Evolutionary conservation across 73 alveolate species (phyloP).

Genomic region (Paraurostyla sp.): DNA sequence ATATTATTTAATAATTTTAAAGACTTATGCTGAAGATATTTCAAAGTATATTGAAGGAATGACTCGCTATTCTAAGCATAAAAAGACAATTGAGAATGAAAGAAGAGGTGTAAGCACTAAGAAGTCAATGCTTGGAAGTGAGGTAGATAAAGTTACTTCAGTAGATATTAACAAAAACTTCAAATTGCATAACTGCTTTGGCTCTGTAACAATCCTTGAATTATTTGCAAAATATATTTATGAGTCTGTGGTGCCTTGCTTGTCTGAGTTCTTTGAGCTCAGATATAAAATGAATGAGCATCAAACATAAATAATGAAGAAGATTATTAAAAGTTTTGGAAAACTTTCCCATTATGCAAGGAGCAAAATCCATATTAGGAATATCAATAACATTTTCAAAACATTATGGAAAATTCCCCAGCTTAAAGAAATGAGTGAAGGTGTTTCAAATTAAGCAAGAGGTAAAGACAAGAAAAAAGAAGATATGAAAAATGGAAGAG

Average conservation of each 20-base stretch:
- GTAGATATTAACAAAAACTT: constrained; percentile 34
- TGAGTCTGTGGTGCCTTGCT: constrained; percentile 13
- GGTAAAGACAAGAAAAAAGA: not conserved
- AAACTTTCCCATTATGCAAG: constrained; percentile 1
- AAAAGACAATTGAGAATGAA: not conserved
- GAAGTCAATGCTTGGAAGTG: constrained; percentile 12
- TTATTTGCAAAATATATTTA: constrained; percentile 8
- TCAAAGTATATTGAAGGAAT: constrained; percentile 5
- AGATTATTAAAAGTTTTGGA: not conserved
- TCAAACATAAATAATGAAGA: not conserved
- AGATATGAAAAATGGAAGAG: no score
- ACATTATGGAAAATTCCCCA: constrained; percentile 49
- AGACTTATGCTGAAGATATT: constrained; percentile 24
- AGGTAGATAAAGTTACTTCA: not conserved
- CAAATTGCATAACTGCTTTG: constrained; percentile 54
- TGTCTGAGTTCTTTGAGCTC: constrained; percentile 51
- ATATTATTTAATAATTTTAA: not conserved
- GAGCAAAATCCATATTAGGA: constrained; percentile 13
- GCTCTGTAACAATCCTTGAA: not conserved
- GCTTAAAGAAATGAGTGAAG: constrained; percentile 42
- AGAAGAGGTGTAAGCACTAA: constrained; percentile 6
- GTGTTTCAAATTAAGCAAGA: not conserved
- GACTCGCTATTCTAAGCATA: constrained; percentile 12
- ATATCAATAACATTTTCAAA: constrained; percentile 17
- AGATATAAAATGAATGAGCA: constrained; percentile 12